Evolutionary conservation across 176 grass and related monocot genomes (phyloP), one percentile per base, ranked within the genome.

Genomic region (Secale cereale): DNA sequence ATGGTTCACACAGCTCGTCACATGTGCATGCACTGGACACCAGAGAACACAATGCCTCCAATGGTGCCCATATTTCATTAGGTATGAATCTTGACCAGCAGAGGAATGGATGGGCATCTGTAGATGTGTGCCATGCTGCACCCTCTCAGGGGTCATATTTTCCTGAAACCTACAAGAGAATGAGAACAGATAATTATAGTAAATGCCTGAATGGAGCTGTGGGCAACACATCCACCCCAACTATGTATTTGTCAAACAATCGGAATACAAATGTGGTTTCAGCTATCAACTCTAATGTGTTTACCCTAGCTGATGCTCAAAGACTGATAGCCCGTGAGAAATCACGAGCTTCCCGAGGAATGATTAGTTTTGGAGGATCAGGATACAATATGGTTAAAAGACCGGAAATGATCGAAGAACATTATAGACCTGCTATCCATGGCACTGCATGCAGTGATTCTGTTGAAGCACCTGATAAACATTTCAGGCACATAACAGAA

Each of bases 301-400:
- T 89, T 78, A 81, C 75, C 75, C 76, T 69, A 76, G 84, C 84
- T 87, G 81, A 87, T 76, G 86, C 83, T 82, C 89, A 91, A 72
- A 70, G 65, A 57, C 71, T 90, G 20, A 63, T 91, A 74, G 66
- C 56, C 56, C 45, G n/a, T 73, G 66, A 88, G 70, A 88, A 78
- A 82, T 76, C 83, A 76, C 31, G 23, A 92, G 39, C 64, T 68
- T 81, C 74, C 28, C 43, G 79, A 69, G 12, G 70, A 37, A 76
- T 88, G 57, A 64, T 79, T 31, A 50, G 33, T 74, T 91, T 83
- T 75, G 76, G 71, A 64, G 62, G 69, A 76, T 28, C 81, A 50
- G 39, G 57, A 82, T 45, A 74, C 83, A 68, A 59, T 78, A 73
- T 46, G 41, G 67, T 20, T 71, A 75, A 84, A 33, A 86, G 76